Evolutionary conservation across 2,329 filamentous ascomycete species (phyloP).

Genomic region (Zymoseptoria ardabiliae): DNA sequence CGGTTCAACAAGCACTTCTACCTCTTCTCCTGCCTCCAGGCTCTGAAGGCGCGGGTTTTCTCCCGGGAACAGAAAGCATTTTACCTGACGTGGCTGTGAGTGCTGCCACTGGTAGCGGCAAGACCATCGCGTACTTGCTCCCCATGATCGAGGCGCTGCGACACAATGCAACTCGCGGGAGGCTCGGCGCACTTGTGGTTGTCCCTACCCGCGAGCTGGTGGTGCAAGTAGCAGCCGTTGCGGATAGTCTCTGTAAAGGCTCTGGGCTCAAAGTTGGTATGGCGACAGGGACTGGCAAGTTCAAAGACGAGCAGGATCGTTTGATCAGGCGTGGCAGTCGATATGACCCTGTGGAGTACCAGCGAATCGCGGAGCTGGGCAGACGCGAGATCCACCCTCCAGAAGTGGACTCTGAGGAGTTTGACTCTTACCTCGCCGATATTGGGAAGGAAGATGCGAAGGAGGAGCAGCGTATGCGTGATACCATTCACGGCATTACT

Average conservation of each 20-base stretch:
- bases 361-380: constrained; percentile 38
- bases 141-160: constrained; percentile 75
- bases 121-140: constrained; percentile 84
- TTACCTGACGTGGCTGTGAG: constrained; percentile 73
- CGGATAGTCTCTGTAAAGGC: constrained; percentile 65
- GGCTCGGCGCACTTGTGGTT: constrained; percentile 71
- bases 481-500: constrained; percentile 40
- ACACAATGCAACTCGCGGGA: constrained; percentile 47
- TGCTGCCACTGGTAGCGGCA: constrained; percentile 90
- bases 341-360: constrained; percentile 58
- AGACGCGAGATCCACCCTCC: constrained; percentile 28
- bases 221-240: constrained; percentile 66
- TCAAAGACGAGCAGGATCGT: constrained; percentile 57
- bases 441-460: constrained; percentile 14
- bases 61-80: constrained; percentile 22
- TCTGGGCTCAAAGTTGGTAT: constrained; percentile 72
- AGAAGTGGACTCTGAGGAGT: constrained; percentile 31
- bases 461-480: constrained; percentile 28
- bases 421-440: constrained; percentile 17
- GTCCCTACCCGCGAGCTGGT: constrained; percentile 73
- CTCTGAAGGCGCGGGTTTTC: constrained; percentile 25
- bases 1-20: constrained; percentile 71
- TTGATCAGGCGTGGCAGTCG: constrained; percentile 50
- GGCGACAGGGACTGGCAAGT: constrained; percentile 71
- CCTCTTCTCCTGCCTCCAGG: constrained; percentile 65